Percentiles rank a stretch among this genome's conserved stretches.
phyloP scores from a whole-genome alignment of 1,284 basidiomycete species.

The Moesziomyces aphidis region DNA sequence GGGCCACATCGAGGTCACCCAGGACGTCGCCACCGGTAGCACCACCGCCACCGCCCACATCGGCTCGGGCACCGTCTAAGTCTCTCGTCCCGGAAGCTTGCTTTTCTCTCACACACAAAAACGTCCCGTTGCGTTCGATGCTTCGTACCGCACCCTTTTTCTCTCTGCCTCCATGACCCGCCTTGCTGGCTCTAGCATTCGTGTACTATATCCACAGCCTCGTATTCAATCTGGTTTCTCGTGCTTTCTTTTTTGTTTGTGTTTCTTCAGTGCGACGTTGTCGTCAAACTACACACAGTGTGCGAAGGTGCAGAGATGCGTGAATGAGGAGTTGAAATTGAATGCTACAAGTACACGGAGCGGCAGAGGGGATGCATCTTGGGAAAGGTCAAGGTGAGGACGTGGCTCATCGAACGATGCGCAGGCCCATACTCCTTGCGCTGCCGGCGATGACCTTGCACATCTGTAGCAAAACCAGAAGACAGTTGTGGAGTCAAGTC shows the following conservation, averaged over 20 bases:
- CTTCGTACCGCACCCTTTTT: background rate
- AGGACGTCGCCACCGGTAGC: slow-evolving; percentile 76
- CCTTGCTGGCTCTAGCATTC: slow-evolving; percentile 9
- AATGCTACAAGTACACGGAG: slow-evolving; percentile 30
- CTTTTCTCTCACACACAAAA: background rate
- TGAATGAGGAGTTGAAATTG: background rate
- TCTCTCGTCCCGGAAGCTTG: background rate
- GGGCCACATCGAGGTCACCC: slow-evolving; percentile 82
- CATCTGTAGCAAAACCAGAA: slow-evolving; percentile 32
- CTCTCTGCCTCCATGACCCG: background rate
- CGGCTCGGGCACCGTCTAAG: slow-evolving; percentile 64
- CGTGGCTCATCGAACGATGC: slow-evolving; percentile 39
- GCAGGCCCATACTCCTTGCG: slow-evolving; percentile 57
- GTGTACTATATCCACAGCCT: slow-evolving; percentile 34
- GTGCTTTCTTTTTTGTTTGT: background rate
- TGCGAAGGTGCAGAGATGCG: background rate
- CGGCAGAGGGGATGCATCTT: background rate
- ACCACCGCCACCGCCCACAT: slow-evolving; percentile 77
- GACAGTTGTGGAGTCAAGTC: background rate
- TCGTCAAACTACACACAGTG: background rate
- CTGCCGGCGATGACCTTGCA: slow-evolving; percentile 58
- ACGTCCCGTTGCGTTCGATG: background rate
- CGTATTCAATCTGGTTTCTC: slow-evolving; percentile 5
- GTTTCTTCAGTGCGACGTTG: background rate
- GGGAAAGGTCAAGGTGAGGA: background rate